Conservation (phyloP, 441 rosid species). For the Populus hybrid region DNA sequence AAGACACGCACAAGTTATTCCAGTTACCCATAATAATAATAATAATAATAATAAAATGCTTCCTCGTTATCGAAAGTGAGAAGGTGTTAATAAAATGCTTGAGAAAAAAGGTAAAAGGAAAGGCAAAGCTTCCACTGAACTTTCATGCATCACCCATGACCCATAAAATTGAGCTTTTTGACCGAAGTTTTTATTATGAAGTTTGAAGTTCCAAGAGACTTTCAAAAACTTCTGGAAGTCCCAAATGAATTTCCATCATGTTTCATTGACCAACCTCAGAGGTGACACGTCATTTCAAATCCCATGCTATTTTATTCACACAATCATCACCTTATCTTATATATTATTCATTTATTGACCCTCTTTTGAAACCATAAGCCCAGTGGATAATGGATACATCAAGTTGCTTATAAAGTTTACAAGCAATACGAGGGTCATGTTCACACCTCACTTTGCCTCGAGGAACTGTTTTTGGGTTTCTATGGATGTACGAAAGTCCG, state of each 20-base stretch:
- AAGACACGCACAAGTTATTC: too few species aligned
- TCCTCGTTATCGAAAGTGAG: too few species aligned
- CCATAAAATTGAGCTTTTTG: conserved; percentile 19
- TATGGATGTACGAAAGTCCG: too few species aligned
- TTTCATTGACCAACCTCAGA: conserved; percentile 20
- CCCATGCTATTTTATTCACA: not conserved
- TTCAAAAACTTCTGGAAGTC: conserved; percentile 27
- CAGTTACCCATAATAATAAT: too few species aligned
- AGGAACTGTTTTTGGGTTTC: too few species aligned
- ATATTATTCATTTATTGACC: conserved; percentile 25
- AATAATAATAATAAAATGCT: too few species aligned
- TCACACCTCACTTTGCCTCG: not conserved
- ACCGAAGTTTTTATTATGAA: conserved; percentile 20
- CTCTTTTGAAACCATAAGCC: conserved; percentile 3
- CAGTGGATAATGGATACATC: not conserved
- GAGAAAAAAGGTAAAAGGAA: not conserved
- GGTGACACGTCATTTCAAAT: not conserved
- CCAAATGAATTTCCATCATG: not conserved
- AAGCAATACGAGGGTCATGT: not conserved
- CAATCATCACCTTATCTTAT: not conserved
- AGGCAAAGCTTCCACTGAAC: not conserved
- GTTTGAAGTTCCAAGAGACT: conserved; percentile 31
- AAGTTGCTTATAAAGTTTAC: not conserved
- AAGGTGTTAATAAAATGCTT: not conserved
- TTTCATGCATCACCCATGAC: conserved; percentile 1